Conservation (phyloP, 305 asterid genomes). For the Euphrasia arctica region DNA sequence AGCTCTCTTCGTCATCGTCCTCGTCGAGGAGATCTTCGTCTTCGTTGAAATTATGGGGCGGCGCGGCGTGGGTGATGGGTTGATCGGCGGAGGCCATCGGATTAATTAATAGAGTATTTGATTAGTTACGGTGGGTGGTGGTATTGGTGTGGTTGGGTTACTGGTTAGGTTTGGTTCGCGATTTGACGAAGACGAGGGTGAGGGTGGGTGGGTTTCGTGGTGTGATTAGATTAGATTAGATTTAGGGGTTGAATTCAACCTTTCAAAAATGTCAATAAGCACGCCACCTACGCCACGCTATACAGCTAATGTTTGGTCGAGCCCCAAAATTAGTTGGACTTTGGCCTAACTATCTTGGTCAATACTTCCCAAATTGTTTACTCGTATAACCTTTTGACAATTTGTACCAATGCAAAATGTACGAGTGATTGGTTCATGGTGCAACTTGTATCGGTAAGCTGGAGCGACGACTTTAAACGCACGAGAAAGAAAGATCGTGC, state of each 20-base stretch:
- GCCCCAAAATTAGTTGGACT: background rate
- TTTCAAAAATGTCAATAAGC: background rate
- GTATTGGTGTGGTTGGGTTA: background rate
- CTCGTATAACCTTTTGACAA: no score
- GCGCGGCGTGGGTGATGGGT: constrained; percentile 32
- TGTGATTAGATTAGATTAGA: background rate
- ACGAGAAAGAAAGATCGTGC: no score
- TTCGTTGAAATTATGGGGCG: constrained; percentile 44
- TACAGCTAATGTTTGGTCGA: background rate
- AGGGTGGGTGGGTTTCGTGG: background rate
- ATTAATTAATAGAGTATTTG: background rate
- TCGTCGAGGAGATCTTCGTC: constrained; percentile 65
- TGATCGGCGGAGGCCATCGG: constrained; percentile 63
- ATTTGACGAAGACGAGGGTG: background rate
- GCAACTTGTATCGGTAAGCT: no score
- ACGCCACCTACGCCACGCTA: background rate
- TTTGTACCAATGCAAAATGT: no score
- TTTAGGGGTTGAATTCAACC: no score
- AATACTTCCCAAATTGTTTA: no score
- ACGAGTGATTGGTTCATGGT: no score
- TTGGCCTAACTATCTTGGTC: background rate
- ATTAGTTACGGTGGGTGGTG: no score
- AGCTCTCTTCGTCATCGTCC: constrained; percentile 44
- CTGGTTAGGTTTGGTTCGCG: background rate
- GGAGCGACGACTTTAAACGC: no score